Conservation (phyloP, 2,329 filamentous ascomycete species). For the Neonectria ditissima region DNA sequence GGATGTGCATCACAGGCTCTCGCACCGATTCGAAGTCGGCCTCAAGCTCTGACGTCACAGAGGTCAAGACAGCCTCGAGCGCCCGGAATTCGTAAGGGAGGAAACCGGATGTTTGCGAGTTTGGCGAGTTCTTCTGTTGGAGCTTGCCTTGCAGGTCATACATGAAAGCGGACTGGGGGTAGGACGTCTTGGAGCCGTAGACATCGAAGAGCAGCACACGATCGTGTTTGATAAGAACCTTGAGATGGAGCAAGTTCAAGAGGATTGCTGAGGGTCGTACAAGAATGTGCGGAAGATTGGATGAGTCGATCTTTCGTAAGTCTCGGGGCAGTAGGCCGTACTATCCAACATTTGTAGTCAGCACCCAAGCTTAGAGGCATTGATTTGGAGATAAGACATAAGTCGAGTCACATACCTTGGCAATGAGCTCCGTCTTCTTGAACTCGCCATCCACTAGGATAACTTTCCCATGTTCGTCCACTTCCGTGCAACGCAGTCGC, state of each 20-base stretch:
- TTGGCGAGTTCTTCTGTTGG: slow-evolving; percentile 76
- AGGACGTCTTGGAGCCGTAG: slow-evolving; percentile 93
- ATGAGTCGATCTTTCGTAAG: slow-evolving; percentile 97
- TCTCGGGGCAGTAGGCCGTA: slow-evolving; percentile 94
- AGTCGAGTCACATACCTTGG: slow-evolving; percentile 71
- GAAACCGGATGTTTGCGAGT: slow-evolving; percentile 65
- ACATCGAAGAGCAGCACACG: slow-evolving; percentile 96
- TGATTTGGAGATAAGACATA: not conserved
- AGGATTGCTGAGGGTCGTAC: slow-evolving; percentile 93
- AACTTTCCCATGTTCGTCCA: slow-evolving; percentile 91
- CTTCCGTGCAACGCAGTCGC: slow-evolving; percentile 91
- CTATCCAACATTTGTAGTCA: slow-evolving; percentile 55
- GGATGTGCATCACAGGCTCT: slow-evolving; percentile 88
- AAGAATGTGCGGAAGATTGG: slow-evolving; percentile 93
- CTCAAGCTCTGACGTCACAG: slow-evolving; percentile 90
- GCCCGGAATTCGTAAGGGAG: slow-evolving; percentile 97
- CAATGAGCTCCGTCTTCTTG: slow-evolving; percentile 96
- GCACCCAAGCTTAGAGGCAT: not conserved
- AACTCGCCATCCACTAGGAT: slow-evolving; percentile 95
- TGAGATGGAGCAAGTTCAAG: slow-evolving; percentile 94
- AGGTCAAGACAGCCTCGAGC: slow-evolving; percentile 93
- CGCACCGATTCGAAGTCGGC: slow-evolving; percentile 94
- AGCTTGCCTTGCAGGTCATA: slow-evolving; percentile 96
- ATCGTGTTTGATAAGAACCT: slow-evolving; percentile 94
- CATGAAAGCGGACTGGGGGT: slow-evolving; percentile 97